Base-by-base conservation (phyloP, 2,329 filamentous ascomycete genomes). In the Tolypocladium paradoxum region DNA sequence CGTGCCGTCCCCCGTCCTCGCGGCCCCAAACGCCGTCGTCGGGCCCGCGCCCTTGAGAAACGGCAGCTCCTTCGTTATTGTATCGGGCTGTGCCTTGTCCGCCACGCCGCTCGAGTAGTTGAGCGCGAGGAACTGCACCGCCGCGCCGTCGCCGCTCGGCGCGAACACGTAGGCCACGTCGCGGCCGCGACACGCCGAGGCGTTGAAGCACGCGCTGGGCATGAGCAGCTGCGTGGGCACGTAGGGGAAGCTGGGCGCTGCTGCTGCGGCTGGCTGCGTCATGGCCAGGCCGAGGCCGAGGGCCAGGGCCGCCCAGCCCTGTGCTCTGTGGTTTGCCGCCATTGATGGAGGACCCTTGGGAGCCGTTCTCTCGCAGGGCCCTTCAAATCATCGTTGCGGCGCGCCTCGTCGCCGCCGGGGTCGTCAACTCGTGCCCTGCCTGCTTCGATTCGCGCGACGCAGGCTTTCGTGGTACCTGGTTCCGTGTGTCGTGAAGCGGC, bases 201-300 rank as follows among this genome's bases (percentile, higher is more conserved):
- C 67, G 56, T 78, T 74, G 51, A 73, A 67, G 54, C 68, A 70
- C n/a, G 60, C 53, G 54, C 69, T 64, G 7, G 78, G 74, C 47
- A 83, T 76, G 54, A 92, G 78, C 51, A 95, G 77, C 33, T 80
- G 82, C 0, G 90, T 90, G 3, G 89, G 87, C 53, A 84, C 83
- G 72, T 95, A 95, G 29, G 89, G 90, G 51, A 90, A 76, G 49
- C 67, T 67, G 61, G 76, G 72, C 50, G 76, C 38, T 7, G 34
- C 58, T 14, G 20, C 52, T 18, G 51, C 18, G 8, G 50, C 47
- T 12, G 54, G 43, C 6, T 45, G 54, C 40, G 48, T 20, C 43
- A 31, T 48, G 48, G 40, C 54, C 40, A 43, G 47, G 35, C 40
- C 49, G 27, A 56, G 29, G 6, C 48, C n/a, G 33, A 56, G 40